These are phyloP conservation scores for Leccinum huronense DNA, from an alignment of 1,284 basidiomycete species.

Conservation along the genomic window DNA sequence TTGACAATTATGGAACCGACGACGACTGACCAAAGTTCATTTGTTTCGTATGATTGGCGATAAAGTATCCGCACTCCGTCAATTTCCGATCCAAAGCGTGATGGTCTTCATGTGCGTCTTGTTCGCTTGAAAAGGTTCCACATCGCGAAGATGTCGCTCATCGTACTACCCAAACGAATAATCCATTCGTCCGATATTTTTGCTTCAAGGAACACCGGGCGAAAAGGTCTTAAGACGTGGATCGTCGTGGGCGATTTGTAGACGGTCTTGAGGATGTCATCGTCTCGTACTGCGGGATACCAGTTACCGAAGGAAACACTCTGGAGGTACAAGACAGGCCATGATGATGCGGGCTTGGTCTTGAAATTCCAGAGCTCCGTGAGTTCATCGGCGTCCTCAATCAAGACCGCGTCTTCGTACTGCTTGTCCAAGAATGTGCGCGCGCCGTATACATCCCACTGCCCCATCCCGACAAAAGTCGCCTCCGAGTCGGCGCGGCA, in stretches of 20 bases:
- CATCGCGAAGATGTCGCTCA: not conserved
- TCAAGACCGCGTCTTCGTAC: conserved; percentile 78
- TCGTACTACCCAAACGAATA: not conserved
- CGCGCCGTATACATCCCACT: conserved; percentile 95
- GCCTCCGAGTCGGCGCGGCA: conserved; percentile 74
- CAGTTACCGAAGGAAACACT: conserved; percentile 5
- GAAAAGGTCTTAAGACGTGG: conserved; percentile 67
- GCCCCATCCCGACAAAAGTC: conserved; percentile 92
- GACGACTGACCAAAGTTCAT: not conserved
- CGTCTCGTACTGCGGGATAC: conserved; percentile 68
- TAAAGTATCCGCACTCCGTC: not conserved
- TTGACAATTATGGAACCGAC: not conserved
- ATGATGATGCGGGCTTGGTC: conserved; percentile 74
- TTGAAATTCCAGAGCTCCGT: conserved; percentile 92
- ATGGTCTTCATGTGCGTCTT: not conserved
- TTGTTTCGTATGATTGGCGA: not conserved
- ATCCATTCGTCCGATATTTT: not conserved
- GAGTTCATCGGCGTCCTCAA: conserved; percentile 91
- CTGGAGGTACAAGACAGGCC: conserved; percentile 81
- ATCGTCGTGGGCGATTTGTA: conserved; percentile 97
- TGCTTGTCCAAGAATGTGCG: conserved; percentile 87
- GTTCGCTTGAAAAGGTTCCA: not conserved
- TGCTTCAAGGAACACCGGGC: too few species aligned
- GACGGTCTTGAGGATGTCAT: conserved; percentile 89
- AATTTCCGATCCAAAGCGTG: not conserved